A percentile compares a stretch with the other conserved stretches of the same genome.
These are phyloP conservation scores for Solanum hybrid DNA, from an alignment of 305 asterid genomes.

Conservation along the genomic window DNA sequence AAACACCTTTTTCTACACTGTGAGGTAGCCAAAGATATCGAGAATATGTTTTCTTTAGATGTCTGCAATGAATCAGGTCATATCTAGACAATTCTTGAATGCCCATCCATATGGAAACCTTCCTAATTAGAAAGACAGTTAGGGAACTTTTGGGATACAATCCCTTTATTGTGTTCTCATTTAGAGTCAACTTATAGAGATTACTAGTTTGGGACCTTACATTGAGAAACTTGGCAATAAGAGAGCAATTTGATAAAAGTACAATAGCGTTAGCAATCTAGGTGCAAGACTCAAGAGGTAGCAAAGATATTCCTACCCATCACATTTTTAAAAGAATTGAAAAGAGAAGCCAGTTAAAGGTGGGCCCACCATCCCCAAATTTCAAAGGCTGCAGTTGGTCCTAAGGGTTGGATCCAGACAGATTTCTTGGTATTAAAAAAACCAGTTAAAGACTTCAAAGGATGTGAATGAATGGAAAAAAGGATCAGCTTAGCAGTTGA, in stretches of 20 bases:
- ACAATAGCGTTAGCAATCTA: not conserved
- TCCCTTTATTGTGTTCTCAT: not conserved
- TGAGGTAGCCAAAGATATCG: not conserved
- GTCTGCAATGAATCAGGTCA: not conserved
- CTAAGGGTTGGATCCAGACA: not conserved
- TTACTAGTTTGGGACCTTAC: not conserved
- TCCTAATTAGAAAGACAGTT: not conserved
- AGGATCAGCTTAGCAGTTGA: not conserved
- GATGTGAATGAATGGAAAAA: not conserved
- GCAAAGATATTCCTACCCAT: not conserved
- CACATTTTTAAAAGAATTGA: not conserved
- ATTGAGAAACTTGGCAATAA: not conserved
- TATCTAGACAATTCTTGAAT: not conserved
- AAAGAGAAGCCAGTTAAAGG: not conserved
- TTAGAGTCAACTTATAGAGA: not conserved
- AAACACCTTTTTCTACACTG: not conserved
- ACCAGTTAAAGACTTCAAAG: not conserved
- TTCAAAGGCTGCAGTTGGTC: not conserved
- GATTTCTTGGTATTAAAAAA: not conserved
- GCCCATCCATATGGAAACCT: not conserved
- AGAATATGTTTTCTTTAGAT: not conserved
- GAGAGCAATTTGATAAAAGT: not conserved
- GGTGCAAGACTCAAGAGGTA: not conserved
- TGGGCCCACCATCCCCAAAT: not conserved
- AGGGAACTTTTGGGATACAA: not conserved